These are phyloP conservation scores for Botrytis tulipae DNA, from an alignment of 2,329 filamentous ascomycete genomes.

Conservation along the genomic window DNA sequence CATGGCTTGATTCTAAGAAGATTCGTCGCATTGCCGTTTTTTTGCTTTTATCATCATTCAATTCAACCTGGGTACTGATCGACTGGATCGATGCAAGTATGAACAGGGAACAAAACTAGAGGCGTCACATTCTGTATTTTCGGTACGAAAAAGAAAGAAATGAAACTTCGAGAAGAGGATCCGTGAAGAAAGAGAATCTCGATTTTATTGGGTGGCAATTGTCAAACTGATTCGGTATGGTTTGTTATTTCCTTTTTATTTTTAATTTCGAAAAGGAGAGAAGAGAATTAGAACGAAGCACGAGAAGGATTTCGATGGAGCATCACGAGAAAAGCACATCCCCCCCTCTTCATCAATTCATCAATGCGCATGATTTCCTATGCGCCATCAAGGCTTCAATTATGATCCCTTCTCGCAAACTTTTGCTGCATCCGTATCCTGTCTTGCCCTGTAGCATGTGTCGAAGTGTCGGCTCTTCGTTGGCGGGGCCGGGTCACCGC, in stretches of 20 bases:
- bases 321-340: not conserved
- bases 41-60: not conserved
- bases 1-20: not conserved
- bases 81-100: not conserved
- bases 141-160: slow-evolving; percentile 13
- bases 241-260: not conserved
- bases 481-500: not conserved
- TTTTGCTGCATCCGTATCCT: not conserved
- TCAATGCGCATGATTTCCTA: not conserved
- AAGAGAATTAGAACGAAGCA: not conserved
- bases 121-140: not conserved
- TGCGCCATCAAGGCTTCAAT: not conserved
- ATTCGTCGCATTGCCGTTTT: not conserved
- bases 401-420: not conserved
- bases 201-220: not conserved
- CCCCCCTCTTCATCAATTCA: not conserved
- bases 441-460: not conserved
- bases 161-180: slow-evolving; percentile 12
- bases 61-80: not conserved
- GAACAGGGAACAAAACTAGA: not conserved
- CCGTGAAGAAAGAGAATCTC: slow-evolving; percentile 1
- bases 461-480: not conserved
- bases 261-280: not conserved
- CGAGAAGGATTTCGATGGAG: not conserved
- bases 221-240: not conserved